phyloP scores from a whole-genome alignment of 768 basidiomycete genomes.

The Kockovaella imperatae region DNA sequence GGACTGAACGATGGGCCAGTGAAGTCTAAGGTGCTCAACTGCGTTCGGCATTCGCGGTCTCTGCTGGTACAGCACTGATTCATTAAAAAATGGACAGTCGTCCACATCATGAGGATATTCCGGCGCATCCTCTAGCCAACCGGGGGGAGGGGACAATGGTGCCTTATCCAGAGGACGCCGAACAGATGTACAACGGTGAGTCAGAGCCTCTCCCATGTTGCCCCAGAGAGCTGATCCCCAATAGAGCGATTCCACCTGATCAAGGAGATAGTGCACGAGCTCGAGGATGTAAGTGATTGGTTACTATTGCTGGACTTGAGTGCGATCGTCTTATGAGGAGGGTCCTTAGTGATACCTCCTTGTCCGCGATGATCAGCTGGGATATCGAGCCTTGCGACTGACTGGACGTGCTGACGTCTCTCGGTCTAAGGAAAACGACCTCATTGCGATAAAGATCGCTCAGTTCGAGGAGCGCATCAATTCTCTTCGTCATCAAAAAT shows the following conservation, averaged over 20 bases:
- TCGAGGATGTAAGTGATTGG: conserved; percentile 12
- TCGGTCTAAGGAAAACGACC: conserved; percentile 12
- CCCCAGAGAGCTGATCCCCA: not conserved
- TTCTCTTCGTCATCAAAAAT: no score
- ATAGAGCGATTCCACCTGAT: conserved; percentile 6
- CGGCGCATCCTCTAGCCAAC: no score
- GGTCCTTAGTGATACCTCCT: not conserved
- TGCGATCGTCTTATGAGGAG: not conserved
- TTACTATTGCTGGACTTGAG: not conserved
- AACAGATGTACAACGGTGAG: not conserved
- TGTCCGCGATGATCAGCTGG: not conserved
- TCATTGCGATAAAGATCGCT: conserved; percentile 12
- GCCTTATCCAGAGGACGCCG: not conserved
- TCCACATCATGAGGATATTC: no score
- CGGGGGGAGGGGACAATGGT: no score
- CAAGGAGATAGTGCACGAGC: conserved; percentile 8
- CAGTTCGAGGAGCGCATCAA: conserved; percentile 4
- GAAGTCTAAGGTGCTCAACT: no score
- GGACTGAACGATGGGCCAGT: no score
- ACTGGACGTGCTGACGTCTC: not conserved
- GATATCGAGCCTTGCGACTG: not conserved
- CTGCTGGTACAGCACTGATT: no score
- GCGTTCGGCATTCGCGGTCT: no score
- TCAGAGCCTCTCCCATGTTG: no score
- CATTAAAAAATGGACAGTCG: no score